phyloP scores from a whole-genome alignment of 2,329 filamentous ascomycete species.

The Acephala macrosclerotiorum region DNA sequence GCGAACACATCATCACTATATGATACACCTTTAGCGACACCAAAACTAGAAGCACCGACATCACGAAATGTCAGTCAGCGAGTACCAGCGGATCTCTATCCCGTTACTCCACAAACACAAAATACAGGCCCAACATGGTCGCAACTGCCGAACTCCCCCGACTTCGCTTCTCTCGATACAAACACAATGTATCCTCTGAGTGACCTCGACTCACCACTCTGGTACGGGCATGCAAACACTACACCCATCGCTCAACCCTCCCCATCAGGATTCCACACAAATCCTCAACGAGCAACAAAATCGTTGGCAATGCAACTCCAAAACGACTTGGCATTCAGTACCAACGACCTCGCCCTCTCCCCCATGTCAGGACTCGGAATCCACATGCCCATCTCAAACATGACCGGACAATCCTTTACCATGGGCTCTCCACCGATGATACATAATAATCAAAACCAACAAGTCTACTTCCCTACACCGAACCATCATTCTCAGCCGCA shows the following conservation, averaged over 20 bases:
- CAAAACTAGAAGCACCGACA: slow-evolving; percentile 31
- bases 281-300: slow-evolving; percentile 39
- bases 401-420: slow-evolving; percentile 34
- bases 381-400: slow-evolving; percentile 36
- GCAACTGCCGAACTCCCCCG: slow-evolving; percentile 30
- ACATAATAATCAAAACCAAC: slow-evolving; percentile 22
- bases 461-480: slow-evolving; percentile 28
- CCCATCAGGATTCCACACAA: slow-evolving; percentile 36
- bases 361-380: slow-evolving; percentile 40
- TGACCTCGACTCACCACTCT: slow-evolving; percentile 36
- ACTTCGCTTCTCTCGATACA: slow-evolving; percentile 25
- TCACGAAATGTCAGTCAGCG: slow-evolving; percentile 36
- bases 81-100: slow-evolving; percentile 31
- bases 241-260: slow-evolving; percentile 39
- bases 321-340: slow-evolving; percentile 37
- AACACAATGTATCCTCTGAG: slow-evolving; percentile 20
- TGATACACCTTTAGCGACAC: slow-evolving; percentile 39
- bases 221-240: slow-evolving; percentile 42
- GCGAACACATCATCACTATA: slow-evolving; percentile 19
- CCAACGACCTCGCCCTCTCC: slow-evolving; percentile 30
- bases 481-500: slow-evolving; percentile 15
- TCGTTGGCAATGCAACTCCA: slow-evolving; percentile 41
- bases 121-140: slow-evolving; percentile 36
- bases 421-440: slow-evolving; percentile 33
- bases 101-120: slow-evolving; percentile 38